phyloP scores from a whole-genome alignment of 2,329 filamentous ascomycete species.

The Zymoseptoria brevis region DNA sequence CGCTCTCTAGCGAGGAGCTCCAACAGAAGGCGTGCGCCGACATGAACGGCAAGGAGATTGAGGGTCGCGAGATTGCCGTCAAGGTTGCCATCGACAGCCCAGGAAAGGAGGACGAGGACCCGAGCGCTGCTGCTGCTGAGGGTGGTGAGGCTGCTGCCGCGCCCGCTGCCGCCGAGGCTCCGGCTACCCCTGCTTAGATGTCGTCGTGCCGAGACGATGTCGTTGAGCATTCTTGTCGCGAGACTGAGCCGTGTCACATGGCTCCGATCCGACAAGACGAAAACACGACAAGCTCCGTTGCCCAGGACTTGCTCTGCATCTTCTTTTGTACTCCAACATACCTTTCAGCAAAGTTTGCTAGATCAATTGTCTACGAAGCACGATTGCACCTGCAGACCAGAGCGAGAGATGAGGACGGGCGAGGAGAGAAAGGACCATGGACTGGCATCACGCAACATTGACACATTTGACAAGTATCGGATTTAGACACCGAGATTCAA shows the following conservation, averaged over 20 bases:
- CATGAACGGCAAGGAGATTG: constrained; percentile 99
- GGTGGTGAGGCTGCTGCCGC: constrained; percentile 25
- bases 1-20: constrained; percentile 84
- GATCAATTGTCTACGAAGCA: background rate
- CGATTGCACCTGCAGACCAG: background rate
- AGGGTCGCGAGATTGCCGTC: constrained; percentile 97
- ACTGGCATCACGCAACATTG: background rate
- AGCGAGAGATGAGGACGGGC: background rate
- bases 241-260: background rate
- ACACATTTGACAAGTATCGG: background rate
- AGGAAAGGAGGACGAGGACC: constrained; percentile 86
- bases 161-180: constrained; percentile 17
- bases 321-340: background rate
- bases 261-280: background rate
- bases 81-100: constrained; percentile 99
- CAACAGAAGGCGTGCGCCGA: constrained; percentile 95
- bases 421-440: background rate
- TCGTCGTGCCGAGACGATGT: background rate
- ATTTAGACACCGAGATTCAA: background rate
- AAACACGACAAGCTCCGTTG: background rate
- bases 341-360: background rate
- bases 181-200: background rate
- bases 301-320: background rate
- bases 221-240: background rate
- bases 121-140: constrained; percentile 41